phyloP scores from a whole-genome alignment of 306 rosid species.

The Vachellia collinsii region DNA sequence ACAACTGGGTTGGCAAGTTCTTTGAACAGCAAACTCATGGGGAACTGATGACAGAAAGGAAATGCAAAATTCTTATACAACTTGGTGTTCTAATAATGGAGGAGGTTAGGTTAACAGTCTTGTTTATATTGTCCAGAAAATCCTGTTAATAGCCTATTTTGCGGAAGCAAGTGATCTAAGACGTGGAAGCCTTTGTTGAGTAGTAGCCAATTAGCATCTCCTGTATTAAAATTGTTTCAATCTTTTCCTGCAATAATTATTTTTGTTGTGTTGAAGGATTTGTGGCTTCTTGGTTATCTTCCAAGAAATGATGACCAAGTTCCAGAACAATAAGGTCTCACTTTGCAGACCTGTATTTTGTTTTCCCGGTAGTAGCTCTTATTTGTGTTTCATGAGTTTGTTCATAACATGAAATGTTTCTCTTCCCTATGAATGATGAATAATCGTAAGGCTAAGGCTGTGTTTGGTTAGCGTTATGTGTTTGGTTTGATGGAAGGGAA shows the following conservation, averaged over 20 bases:
- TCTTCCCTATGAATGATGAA: slow-evolving; percentile 28
- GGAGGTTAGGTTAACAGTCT: slow-evolving; percentile 32
- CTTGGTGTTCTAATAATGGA: slow-evolving; percentile 30
- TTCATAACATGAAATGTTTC: slow-evolving; percentile 21
- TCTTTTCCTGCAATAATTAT: slow-evolving; percentile 37
- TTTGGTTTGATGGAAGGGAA: too few species aligned
- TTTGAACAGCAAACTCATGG: slow-evolving; percentile 33
- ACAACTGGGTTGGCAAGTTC: slow-evolving; percentile 18
- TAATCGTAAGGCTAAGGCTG: slow-evolving; percentile 14
- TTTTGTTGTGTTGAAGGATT: slow-evolving; percentile 40
- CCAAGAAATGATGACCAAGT: slow-evolving; percentile 38
- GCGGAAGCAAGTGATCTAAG: slow-evolving; percentile 43
- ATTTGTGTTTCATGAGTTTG: slow-evolving; percentile 17
- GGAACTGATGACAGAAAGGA: slow-evolving; percentile 39
- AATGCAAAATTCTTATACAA: slow-evolving; percentile 44
- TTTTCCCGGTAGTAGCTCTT: slow-evolving; percentile 31
- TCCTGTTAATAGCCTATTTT: slow-evolving; percentile 39
- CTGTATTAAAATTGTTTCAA: slow-evolving; percentile 34
- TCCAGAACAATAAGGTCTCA: slow-evolving; percentile 43
- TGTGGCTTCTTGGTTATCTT: slow-evolving; percentile 40
- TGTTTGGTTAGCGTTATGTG: too few species aligned
- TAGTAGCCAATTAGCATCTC: slow-evolving; percentile 36
- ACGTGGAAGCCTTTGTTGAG: slow-evolving; percentile 46
- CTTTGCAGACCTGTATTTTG: slow-evolving; percentile 39
- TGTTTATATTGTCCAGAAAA: slow-evolving; percentile 11